phyloP scores from a whole-genome alignment of 2,329 filamentous ascomycete species.

The Hymenoscyphus albidus region DNA sequence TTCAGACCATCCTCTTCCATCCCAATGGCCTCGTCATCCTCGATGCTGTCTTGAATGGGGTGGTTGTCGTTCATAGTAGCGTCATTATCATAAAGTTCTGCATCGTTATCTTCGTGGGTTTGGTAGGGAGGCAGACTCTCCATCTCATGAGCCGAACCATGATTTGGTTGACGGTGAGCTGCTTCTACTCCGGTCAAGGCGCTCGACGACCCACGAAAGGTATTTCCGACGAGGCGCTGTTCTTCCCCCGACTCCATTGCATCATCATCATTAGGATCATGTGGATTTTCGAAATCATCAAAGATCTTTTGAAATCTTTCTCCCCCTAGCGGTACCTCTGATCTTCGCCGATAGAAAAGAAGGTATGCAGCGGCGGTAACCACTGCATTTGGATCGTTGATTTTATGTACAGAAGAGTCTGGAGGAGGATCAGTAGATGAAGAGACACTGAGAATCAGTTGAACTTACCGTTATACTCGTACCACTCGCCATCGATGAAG shows the following conservation, averaged over 20 bases:
- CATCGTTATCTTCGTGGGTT: slow-evolving; percentile 22
- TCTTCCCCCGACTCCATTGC: slow-evolving; percentile 70
- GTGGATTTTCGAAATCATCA: slow-evolving; percentile 54
- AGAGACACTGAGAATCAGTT: background rate
- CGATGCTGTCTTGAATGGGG: slow-evolving; percentile 30
- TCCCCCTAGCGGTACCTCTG: slow-evolving; percentile 73
- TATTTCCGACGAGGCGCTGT: slow-evolving; percentile 76
- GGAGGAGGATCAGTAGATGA: slow-evolving; percentile 39
- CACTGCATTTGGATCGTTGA: slow-evolving; percentile 56
- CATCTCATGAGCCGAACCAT: slow-evolving; percentile 44
- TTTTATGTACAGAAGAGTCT: slow-evolving; percentile 72
- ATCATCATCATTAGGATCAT: slow-evolving; percentile 44
- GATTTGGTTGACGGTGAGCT: slow-evolving; percentile 63
- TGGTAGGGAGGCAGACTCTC: slow-evolving; percentile 29
- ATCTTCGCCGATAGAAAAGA: slow-evolving; percentile 90
- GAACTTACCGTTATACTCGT: slow-evolving; percentile 86
- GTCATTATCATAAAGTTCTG: slow-evolving; percentile 16
- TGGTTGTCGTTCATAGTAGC: slow-evolving; percentile 24
- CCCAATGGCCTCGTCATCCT: slow-evolving; percentile 30
- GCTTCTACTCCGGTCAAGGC: slow-evolving; percentile 74
- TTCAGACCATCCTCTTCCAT: slow-evolving; percentile 22
- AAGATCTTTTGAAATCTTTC: slow-evolving; percentile 68
- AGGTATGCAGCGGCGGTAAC: slow-evolving; percentile 82
- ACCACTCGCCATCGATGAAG: slow-evolving; percentile 85
- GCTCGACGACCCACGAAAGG: slow-evolving; percentile 91